These are phyloP conservation scores for Entomortierella parvispora DNA, from an alignment of 192 early-diverging fungal genomes.

Conservation along the genomic window DNA sequence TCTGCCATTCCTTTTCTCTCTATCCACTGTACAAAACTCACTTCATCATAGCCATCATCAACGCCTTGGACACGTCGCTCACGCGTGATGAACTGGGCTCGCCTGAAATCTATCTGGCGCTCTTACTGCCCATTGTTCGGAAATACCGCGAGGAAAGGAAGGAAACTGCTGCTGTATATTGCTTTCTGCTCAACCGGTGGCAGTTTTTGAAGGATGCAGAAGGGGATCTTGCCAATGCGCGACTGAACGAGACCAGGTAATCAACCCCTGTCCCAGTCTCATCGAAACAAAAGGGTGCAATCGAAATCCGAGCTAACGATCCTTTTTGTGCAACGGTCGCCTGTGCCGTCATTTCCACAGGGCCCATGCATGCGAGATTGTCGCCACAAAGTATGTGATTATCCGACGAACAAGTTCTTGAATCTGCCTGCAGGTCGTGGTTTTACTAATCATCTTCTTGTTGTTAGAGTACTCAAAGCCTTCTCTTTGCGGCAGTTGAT, in stretches of 20 bases:
- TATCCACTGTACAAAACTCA: neutral
- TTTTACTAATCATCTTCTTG: neutral
- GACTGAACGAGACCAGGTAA: slow-evolving; percentile 51
- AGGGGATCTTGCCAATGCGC: slow-evolving; percentile 44
- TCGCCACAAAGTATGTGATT: slow-evolving; percentile 48
- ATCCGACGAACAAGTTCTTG: neutral
- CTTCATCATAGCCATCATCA: slow-evolving; percentile 33
- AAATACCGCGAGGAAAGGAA: slow-evolving; percentile 39
- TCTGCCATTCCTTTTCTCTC: neutral
- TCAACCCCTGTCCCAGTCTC: neutral
- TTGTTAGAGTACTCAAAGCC: slow-evolving; percentile 39
- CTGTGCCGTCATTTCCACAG: slow-evolving; percentile 15
- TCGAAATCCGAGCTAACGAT: neutral
- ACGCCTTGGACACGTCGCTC: slow-evolving; percentile 46
- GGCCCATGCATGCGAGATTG: slow-evolving; percentile 56
- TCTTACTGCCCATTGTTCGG: slow-evolving; percentile 48
- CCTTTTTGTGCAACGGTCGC: neutral
- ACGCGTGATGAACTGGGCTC: slow-evolving; percentile 38
- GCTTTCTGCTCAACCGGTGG: slow-evolving; percentile 45
- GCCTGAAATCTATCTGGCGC: slow-evolving; percentile 51
- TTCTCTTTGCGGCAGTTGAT: slow-evolving; percentile 49
- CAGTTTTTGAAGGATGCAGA: slow-evolving; percentile 51
- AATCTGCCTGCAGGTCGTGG: neutral
- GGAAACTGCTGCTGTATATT: slow-evolving; percentile 50
- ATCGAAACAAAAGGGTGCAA: neutral